Evolutionary conservation across 768 basidiomycete genomes (phyloP).

Genomic region (Russula lepida): DNA sequence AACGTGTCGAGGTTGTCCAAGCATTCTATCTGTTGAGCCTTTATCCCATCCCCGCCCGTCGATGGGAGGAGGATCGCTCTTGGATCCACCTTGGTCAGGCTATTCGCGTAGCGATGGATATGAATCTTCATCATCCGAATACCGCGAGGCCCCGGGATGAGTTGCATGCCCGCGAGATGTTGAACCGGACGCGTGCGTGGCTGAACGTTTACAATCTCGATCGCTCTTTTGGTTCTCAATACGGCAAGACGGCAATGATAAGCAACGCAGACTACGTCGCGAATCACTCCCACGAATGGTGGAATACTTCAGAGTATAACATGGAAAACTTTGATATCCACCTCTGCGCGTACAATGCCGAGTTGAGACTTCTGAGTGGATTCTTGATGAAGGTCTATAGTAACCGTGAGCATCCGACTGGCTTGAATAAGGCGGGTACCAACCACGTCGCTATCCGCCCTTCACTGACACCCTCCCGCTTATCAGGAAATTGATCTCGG

Average conservation of each 20-base stretch:
- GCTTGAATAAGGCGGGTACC: slow-evolving; percentile 55
- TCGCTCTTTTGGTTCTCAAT: slow-evolving; percentile 82
- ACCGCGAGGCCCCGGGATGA: slow-evolving; percentile 71
- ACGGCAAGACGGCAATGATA: slow-evolving; percentile 84
- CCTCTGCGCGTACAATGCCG: slow-evolving; percentile 66
- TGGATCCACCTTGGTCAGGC: slow-evolving; percentile 88
- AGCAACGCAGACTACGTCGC: slow-evolving; percentile 68
- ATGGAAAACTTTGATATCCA: slow-evolving; percentile 74
- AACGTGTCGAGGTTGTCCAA: slow-evolving; percentile 77
- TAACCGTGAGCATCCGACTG: slow-evolving; percentile 64
- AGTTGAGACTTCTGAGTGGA: slow-evolving; percentile 52
- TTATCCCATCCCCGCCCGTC: slow-evolving; percentile 61
- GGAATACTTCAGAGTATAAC: slow-evolving; percentile 31
- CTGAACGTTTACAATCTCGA: slow-evolving; percentile 88
- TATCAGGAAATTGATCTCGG: slow-evolving; percentile 56
- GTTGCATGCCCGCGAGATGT: slow-evolving; percentile 75
- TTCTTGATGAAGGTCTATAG: slow-evolving; percentile 58
- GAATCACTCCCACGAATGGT: slow-evolving; percentile 38
- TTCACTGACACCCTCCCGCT: neutral
- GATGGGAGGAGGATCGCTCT: slow-evolving; percentile 85
- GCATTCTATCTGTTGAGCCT: slow-evolving; percentile 76
- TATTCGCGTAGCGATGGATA: slow-evolving; percentile 79
- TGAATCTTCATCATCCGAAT: slow-evolving; percentile 78
- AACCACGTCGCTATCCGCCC: neutral
- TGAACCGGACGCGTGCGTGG: slow-evolving; percentile 88